phyloP scores from a whole-genome alignment of 306 rosid genomes.

The Adenanthera pavonina region DNA sequence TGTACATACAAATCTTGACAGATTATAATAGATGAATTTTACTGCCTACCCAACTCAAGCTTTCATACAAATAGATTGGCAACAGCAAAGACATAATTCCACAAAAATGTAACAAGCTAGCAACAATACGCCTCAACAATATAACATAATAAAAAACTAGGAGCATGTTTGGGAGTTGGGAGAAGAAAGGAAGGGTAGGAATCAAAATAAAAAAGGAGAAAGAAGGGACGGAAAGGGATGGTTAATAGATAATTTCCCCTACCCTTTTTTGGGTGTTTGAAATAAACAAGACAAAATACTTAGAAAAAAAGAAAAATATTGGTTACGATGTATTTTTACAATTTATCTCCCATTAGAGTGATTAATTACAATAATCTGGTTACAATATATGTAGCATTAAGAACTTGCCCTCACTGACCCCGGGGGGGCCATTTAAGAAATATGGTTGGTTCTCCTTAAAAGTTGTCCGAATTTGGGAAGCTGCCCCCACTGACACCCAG shows the following conservation, averaged over 20 bases:
- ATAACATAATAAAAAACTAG: neutral
- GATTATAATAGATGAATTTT: neutral
- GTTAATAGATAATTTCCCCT: neutral
- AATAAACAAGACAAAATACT: neutral
- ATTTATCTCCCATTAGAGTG: neutral
- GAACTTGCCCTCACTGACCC: no score
- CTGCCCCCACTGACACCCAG: no score
- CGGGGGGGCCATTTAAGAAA: neutral
- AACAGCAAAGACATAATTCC: neutral
- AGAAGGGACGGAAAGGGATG: neutral
- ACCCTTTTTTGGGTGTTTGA: neutral
- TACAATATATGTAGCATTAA: neutral
- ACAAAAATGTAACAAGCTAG: neutral
- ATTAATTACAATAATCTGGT: neutral
- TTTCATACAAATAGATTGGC: neutral
- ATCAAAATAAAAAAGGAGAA: neutral
- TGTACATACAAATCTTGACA: neutral
- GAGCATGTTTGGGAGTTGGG: neutral
- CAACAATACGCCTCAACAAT: neutral
- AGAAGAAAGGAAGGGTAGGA: neutral
- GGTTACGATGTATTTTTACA: neutral
- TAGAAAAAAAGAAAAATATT: neutral
- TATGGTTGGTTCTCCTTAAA: neutral
- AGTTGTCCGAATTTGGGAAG: neutral
- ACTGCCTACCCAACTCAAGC: neutral